Conservation (phyloP, 1,139 yeast species). For the Protomyces pachydermus region DNA sequence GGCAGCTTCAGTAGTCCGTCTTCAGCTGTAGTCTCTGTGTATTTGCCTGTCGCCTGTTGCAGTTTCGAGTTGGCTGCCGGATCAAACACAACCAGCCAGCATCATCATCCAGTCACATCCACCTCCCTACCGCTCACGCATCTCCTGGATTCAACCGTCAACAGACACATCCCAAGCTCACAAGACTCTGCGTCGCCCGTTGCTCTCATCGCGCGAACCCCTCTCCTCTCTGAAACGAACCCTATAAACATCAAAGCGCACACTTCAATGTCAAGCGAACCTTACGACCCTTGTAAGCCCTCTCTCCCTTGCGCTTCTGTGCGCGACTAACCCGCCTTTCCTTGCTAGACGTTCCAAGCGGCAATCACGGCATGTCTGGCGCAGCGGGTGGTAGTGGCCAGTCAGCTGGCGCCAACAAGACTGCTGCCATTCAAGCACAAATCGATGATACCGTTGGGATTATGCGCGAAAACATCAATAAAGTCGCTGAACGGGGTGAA, state of each 20-base stretch:
- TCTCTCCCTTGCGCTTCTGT: background rate
- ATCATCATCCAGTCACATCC: too few species aligned
- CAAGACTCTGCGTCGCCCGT: too few species aligned
- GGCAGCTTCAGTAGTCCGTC: too few species aligned
- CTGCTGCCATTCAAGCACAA: constrained; percentile 48
- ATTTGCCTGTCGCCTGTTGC: too few species aligned
- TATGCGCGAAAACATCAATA: constrained; percentile 95
- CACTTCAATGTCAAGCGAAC: constrained; percentile 23
- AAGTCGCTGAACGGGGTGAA: constrained; percentile 63
- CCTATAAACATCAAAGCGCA: background rate
- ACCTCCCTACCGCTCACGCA: too few species aligned
- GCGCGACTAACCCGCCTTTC: background rate
- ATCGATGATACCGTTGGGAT: constrained; percentile 96
- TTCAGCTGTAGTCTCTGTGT: too few species aligned
- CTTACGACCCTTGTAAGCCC: constrained; percentile 24
- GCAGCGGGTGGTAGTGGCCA: constrained; percentile 17
- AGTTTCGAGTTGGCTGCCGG: too few species aligned
- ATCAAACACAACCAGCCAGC: too few species aligned
- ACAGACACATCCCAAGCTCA: too few species aligned
- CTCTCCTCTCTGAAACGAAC: background rate
- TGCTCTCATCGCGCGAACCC: background rate
- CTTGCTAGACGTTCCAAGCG: background rate
- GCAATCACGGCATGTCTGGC: constrained; percentile 1
- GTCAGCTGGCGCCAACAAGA: constrained; percentile 21
- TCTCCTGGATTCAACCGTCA: too few species aligned